Percentiles rank a stretch among this genome's conserved stretches.
These are phyloP conservation scores for Monascus purpureus DNA, from an alignment of 495 filamentous ascomycete genomes.

Conservation along the genomic window DNA sequence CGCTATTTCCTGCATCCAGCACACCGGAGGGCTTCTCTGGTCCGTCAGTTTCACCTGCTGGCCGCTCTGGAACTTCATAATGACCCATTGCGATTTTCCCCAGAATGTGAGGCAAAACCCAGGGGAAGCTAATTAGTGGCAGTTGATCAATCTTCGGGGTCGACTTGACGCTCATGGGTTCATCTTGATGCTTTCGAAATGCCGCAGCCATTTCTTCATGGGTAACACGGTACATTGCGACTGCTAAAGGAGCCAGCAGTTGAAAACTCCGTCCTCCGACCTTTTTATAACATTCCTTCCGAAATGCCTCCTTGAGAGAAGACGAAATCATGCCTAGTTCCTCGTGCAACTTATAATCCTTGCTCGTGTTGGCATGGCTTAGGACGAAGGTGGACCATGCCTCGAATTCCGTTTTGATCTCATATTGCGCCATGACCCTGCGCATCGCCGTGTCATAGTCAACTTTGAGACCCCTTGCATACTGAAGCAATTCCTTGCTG, in stretches of 20 bases:
- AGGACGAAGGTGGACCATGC: conserved; percentile 77
- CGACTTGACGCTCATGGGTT: conserved; percentile 14
- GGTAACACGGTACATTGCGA: conserved; percentile 79
- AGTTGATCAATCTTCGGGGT: conserved; percentile 28
- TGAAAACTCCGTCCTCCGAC: conserved; percentile 47
- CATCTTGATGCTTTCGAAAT: conserved; percentile 16
- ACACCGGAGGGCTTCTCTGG: conserved; percentile 2
- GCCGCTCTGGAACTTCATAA: conserved; percentile 6
- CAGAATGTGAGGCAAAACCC: conserved; percentile 66
- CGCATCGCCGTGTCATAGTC: conserved; percentile 67
- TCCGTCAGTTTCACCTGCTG: background rate
- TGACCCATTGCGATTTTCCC: conserved; percentile 50
- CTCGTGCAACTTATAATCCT: conserved; percentile 79
- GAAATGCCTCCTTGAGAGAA: conserved; percentile 51
- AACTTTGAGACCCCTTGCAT: conserved; percentile 51
- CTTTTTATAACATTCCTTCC: conserved; percentile 44
- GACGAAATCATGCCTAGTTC: conserved; percentile 53
- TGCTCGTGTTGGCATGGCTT: conserved; percentile 45
- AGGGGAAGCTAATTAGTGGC: conserved; percentile 88
- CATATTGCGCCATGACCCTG: conserved; percentile 74
- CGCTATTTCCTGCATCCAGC: background rate
- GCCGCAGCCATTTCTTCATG: conserved; percentile 49
- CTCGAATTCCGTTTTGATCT: conserved; percentile 82
- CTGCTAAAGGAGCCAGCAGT: conserved; percentile 53
- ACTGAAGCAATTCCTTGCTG: conserved; percentile 36